Conservation (phyloP, 1,139 yeast species). For the Taiozyma sp. region DNA sequence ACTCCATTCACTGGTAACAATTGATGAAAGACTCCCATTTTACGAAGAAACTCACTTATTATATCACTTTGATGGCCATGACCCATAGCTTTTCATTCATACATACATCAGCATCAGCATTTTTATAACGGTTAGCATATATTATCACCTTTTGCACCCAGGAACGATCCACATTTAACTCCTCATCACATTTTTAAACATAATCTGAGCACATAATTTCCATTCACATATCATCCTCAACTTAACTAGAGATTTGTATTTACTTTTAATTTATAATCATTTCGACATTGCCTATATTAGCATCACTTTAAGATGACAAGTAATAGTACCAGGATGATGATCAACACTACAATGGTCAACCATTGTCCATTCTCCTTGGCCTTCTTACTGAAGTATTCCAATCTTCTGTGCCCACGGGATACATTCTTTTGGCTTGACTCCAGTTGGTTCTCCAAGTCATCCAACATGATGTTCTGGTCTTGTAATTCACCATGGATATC, state of each 20-base stretch:
- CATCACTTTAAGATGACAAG: conserved; percentile 51
- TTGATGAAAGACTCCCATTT: not conserved
- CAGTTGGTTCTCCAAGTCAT: conserved; percentile 66
- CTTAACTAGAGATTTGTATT: not conserved
- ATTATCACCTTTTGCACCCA: no score
- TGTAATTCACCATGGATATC: conserved; percentile 64
- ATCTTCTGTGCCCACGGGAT: conserved; percentile 48
- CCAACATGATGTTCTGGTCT: conserved; percentile 62
- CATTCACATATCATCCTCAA: not conserved
- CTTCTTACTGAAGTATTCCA: conserved; percentile 49
- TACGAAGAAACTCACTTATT: not conserved
- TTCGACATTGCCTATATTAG: no score
- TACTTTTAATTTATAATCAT: not conserved
- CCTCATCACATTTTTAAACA: not conserved
- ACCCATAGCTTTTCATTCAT: not conserved
- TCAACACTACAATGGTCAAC: conserved; percentile 60
- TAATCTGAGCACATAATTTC: not conserved
- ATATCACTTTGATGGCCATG: not conserved
- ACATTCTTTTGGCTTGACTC: conserved; percentile 51
- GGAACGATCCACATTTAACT: no score
- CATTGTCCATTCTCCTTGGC: conserved; percentile 70
- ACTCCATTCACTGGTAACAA: conserved; percentile 3
- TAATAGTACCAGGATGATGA: conserved; percentile 53
- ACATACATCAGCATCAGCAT: not conserved
- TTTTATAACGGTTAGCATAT: not conserved